Percentiles rank a stretch among this genome's conserved stretches.
phyloP scores from a whole-genome alignment of 75 land plant species.

The Sequoiadendron giganteum region DNA sequence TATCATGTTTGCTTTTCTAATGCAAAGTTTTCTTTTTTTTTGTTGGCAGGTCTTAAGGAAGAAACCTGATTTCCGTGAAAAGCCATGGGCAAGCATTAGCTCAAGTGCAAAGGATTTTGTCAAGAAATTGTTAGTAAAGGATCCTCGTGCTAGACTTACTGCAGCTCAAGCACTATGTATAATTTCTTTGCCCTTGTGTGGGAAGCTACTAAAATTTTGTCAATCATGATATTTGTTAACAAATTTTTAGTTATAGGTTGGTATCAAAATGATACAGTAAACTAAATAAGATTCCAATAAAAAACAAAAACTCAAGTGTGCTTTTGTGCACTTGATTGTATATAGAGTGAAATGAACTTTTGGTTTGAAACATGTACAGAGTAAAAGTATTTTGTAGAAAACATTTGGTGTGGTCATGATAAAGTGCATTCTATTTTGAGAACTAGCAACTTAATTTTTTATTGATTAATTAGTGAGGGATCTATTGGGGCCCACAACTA shows the following conservation, averaged over 20 bases:
- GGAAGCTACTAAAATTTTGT: not conserved
- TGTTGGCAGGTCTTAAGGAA: slow-evolving; percentile 70
- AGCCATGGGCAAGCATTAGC: slow-evolving; percentile 90
- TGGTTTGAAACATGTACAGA: not conserved
- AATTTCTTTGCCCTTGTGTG: slow-evolving; percentile 10
- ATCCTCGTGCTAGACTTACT: slow-evolving; percentile 86
- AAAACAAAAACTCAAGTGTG: not conserved
- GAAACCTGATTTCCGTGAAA: slow-evolving; percentile 86
- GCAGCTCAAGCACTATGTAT: slow-evolving; percentile 97
- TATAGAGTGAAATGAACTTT: not conserved
- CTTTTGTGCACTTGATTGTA: not conserved
- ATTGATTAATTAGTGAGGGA: no score
- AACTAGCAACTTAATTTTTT: not conserved
- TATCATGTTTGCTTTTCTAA: not conserved
- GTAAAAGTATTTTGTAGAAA: not conserved
- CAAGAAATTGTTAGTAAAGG: slow-evolving; percentile 81
- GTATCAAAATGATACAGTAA: not conserved
- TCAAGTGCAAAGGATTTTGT: slow-evolving; percentile 89
- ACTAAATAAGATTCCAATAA: not conserved
- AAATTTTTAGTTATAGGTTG: not conserved
- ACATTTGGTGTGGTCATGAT: not conserved
- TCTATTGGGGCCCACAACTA: no score
- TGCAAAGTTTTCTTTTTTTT: not conserved
- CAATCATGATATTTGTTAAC: not conserved
- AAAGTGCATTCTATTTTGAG: not conserved